Evolutionary conservation across 1,139 yeast species (phyloP).

Genomic region (Pichia sp.): DNA sequence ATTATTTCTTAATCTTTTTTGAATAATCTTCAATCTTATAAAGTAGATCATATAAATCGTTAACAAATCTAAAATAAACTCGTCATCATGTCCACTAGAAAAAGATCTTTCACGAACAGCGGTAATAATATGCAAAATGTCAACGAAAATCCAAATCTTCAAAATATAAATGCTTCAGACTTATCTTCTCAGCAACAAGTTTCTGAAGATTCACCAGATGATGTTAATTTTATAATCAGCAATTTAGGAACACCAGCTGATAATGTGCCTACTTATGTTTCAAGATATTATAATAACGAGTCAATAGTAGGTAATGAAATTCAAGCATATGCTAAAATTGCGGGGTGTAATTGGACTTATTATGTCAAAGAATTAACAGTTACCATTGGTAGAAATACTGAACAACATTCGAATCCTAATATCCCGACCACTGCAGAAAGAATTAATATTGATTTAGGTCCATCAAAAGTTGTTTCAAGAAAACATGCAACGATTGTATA

Average conservation of each 20-base stretch:
- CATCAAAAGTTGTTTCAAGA: slow-evolving; percentile 91
- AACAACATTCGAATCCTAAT: slow-evolving; percentile 24
- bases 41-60: too few relatives aligned
- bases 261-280: slow-evolving; percentile 45
- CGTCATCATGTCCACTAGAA: slow-evolving; percentile 6
- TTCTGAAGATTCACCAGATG: slow-evolving; percentile 44
- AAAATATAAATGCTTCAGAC: not conserved
- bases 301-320: slow-evolving; percentile 75
- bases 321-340: slow-evolving; percentile 92
- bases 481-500: slow-evolving; percentile 81
- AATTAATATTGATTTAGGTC: slow-evolving; percentile 88
- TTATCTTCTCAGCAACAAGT: slow-evolving; percentile 1
- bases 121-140: not conserved
- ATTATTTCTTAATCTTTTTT: too few relatives aligned
- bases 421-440: slow-evolving; percentile 22
- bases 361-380: slow-evolving; percentile 79
- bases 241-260: slow-evolving; percentile 40
- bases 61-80: not conserved
- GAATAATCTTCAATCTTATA: too few relatives aligned
- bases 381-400: slow-evolving; percentile 83
- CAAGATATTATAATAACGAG: slow-evolving; percentile 49
- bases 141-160: not conserved
- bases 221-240: slow-evolving; percentile 48
- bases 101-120: not conserved
- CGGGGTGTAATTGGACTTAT: slow-evolving; percentile 92